Percentiles rank a stretch among this genome's conserved stretches.
Evolutionary conservation across 345 rosid genomes (phyloP).

Genomic region (Acer yangbiense): DNA sequence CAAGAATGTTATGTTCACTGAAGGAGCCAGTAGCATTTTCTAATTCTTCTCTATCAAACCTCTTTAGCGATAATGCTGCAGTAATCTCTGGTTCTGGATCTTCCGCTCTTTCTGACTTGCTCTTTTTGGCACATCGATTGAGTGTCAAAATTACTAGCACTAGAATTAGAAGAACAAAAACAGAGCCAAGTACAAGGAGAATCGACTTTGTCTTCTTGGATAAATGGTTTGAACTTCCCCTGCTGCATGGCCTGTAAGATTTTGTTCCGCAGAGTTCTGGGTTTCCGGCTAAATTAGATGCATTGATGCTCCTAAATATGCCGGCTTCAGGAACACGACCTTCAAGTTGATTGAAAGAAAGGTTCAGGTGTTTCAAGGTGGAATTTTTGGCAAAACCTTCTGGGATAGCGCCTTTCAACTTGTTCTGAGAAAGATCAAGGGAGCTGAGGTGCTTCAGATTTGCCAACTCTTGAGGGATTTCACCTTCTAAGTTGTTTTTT

Average conservation of each 20-base stretch:
- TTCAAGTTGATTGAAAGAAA: slow-evolving; percentile 71
- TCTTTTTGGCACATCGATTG: slow-evolving; percentile 24
- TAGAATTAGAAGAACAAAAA: slow-evolving; percentile 36
- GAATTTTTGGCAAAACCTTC: slow-evolving; percentile 55
- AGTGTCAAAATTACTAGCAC: slow-evolving; percentile 34
- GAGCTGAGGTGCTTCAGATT: slow-evolving; percentile 50
- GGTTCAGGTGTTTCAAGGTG: slow-evolving; percentile 56
- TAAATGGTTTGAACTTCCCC: slow-evolving; percentile 40
- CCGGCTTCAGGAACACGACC: slow-evolving; percentile 75
- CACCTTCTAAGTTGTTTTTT: slow-evolving; percentile 58
- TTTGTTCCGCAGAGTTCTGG: slow-evolving; percentile 65
- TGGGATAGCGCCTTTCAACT: slow-evolving; percentile 64
- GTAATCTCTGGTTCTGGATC: slow-evolving; percentile 44
- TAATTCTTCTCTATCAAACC: slow-evolving; percentile 57
- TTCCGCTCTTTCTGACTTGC: slow-evolving; percentile 31
- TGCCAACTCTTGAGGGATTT: slow-evolving; percentile 49
- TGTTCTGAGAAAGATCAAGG: slow-evolving; percentile 71
- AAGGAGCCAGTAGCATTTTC: slow-evolving; percentile 66
- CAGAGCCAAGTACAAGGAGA: slow-evolving; percentile 48
- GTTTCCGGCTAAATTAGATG: slow-evolving; percentile 60
- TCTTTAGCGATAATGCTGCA: slow-evolving; percentile 50
- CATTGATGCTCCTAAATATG: slow-evolving; percentile 51
- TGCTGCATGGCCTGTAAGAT: slow-evolving; percentile 47
- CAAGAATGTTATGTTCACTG: slow-evolving; percentile 55
- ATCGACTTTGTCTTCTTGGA: slow-evolving; percentile 41